Evolutionary conservation across 169 alveolate species (phyloP), one percentile per base, ranked within the genome.

Genomic region (Plasmodium chabaudi): DNA sequence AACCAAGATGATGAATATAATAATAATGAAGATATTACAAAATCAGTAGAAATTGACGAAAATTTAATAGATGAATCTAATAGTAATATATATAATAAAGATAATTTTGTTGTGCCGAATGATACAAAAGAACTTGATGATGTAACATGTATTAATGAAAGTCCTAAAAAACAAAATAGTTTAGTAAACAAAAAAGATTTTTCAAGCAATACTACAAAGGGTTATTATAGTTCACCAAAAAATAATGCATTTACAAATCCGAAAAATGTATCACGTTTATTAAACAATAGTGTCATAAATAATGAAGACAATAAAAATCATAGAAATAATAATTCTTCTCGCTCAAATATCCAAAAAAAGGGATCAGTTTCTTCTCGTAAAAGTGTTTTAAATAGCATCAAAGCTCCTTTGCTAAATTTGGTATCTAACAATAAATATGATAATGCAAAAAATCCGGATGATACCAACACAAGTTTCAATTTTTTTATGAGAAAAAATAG

Each of bases 291-390:
- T 59, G 42, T 9, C 1, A 59, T 49, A 55, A 44, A 71, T 57
- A 12, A 72, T 59, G 87, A 61, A 44, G 87, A 72, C 56, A 39
- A 72, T 21, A 72, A 39, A 47, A 17, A 46, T 63, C 19, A 72
- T 49, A 39, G 17, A 15, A 71, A 53, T 49, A 71, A 71, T 23
- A 72, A 72, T 49, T 42, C 15, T 72, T 57, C 56, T 7, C 87
- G 87, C 71, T 49, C 71, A 56, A 56, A 56, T 57, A 59, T 57
- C 42, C 72, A 72, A 63, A 72, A 72, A 34, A 72, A 13, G 13
- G 0, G 71, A 23, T n/a, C 27, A 9, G 15, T 44, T 13, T 56
- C 55, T 6, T 5, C 59, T 25, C 87, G 59, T 23, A 72, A 72
- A 47, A 72, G 55, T 42, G 56, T 34, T 39, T 61, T 25, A 56